Conservation (phyloP, 1,284 basidiomycete genomes). For the Boletus sp. region DNA sequence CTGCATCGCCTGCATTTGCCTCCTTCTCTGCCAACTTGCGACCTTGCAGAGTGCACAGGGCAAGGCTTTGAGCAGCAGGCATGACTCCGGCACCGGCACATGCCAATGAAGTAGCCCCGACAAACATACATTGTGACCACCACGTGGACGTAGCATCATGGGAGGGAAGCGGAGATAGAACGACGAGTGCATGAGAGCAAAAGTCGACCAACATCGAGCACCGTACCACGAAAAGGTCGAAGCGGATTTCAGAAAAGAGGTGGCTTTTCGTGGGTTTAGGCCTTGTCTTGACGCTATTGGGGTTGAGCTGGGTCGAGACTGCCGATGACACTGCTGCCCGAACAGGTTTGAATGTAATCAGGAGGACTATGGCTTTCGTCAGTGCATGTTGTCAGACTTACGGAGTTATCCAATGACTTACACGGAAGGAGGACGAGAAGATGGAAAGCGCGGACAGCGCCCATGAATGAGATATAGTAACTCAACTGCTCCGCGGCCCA, state of each 20-base stretch:
- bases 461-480: constrained; percentile 58
- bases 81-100: constrained; percentile 58
- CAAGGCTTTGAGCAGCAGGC: constrained; percentile 68
- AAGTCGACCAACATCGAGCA: constrained; percentile 63
- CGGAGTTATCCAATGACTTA: constrained; percentile 30
- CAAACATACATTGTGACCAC: constrained; percentile 50
- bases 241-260: constrained; percentile 60
- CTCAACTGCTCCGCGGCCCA: constrained; percentile 61
- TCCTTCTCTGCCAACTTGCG: constrained; percentile 39
- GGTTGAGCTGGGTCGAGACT: constrained; percentile 7
- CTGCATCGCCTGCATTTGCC: constrained; percentile 10
- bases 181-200: constrained; percentile 56
- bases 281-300: constrained; percentile 30
- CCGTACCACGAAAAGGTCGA: constrained; percentile 61
- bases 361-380: constrained; percentile 36
- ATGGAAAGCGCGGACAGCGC: constrained; percentile 46
- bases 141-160: constrained; percentile 6
- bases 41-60: constrained; percentile 61
- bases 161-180: constrained; percentile 46
- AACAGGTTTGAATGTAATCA: constrained; percentile 45
- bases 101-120: constrained; percentile 52
- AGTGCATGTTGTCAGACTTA: constrained; percentile 2
- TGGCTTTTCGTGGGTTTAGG: constrained; percentile 46
- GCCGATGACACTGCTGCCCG: constrained; percentile 23
- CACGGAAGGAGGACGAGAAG: constrained; percentile 56